Evolutionary conservation across 805 yeast genomes (phyloP), one percentile per base, ranked within the genome.

Genomic region (Metschnikowia shivogae): DNA sequence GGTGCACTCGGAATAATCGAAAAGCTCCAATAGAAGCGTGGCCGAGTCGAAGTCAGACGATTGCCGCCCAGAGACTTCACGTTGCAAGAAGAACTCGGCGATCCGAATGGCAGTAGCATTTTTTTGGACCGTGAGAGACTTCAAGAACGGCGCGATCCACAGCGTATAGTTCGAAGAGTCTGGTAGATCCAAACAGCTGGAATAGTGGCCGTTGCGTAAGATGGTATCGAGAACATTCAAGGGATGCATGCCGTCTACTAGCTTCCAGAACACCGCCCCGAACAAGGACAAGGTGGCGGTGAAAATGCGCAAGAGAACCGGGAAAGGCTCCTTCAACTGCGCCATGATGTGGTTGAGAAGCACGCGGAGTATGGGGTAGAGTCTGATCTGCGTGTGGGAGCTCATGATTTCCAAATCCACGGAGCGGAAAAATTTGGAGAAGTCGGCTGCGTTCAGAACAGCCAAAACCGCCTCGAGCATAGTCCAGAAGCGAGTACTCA

Each of bases 201-300:
- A 55, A 52, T 71, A 80, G 38, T 68, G 63, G 1, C 82, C 80
- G 53, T 77, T 81, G 14, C 76, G 75, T 38, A 84, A 71, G 1
- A 84, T 68, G 13, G 80, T 72, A 50, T 84, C 89, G 42, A 85
- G 60, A 36, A 82, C 67, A 47, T 80, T 81, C 26, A 70, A 72
- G 47, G 75, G 77, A 2, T 77, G 76, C 48, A 68, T 75, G 0
- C 86, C 87, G 1, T 74, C 65, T 3, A 81, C 70, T 22, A 64
- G 53, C 0, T 59, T 54, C 92, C 93, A 87, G 46, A 82, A 77
- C 3, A 66, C 64, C 0, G 55, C 14, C 6, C 70, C 73, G 9
- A 80, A 65, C 34, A 67, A 67, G 2, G 52, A 47, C 20, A 86
- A 60, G 1, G 82, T 60, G 6, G 69, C 47, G 11, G 68, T 57